Evolutionary conservation across 331 rosid species (phyloP).

Genomic region (Dryas integrifolia): DNA sequence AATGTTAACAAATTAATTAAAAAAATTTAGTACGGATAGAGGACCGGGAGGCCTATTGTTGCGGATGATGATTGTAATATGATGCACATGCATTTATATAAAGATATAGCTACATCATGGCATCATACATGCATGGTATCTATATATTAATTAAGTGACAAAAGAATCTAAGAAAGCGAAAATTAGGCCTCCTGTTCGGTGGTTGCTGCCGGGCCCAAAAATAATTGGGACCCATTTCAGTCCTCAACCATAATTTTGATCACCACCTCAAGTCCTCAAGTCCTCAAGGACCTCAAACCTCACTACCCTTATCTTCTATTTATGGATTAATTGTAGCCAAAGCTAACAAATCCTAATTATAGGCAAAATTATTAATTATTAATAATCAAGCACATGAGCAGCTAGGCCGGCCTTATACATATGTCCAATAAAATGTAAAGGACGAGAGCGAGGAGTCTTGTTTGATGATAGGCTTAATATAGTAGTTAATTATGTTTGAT

Average conservation of each 20-base stretch:
- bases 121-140: slow-evolving; percentile 20
- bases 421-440: background rate
- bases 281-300: background rate
- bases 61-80: background rate
- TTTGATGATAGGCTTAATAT: background rate
- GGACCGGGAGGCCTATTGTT: background rate
- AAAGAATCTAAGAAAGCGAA: slow-evolving; percentile 28
- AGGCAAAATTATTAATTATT: background rate
- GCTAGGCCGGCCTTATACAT: background rate
- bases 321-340: slow-evolving; percentile 22
- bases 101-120: slow-evolving; percentile 4
- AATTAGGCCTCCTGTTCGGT: slow-evolving; percentile 47
- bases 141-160: slow-evolving; percentile 26
- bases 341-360: slow-evolving; percentile 14
- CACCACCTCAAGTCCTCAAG: slow-evolving; percentile 20
- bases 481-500: background rate
- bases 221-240: slow-evolving; percentile 28
- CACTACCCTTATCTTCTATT: background rate
- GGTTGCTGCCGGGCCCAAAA: slow-evolving; percentile 59
- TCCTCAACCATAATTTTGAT: slow-evolving; percentile 37
- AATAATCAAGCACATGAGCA: background rate
- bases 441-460: background rate
- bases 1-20: background rate
- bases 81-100: background rate
- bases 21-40: background rate